Conservation (phyloP, 2,329 filamentous ascomycete genomes). For the Calonectria hawksworthii region DNA sequence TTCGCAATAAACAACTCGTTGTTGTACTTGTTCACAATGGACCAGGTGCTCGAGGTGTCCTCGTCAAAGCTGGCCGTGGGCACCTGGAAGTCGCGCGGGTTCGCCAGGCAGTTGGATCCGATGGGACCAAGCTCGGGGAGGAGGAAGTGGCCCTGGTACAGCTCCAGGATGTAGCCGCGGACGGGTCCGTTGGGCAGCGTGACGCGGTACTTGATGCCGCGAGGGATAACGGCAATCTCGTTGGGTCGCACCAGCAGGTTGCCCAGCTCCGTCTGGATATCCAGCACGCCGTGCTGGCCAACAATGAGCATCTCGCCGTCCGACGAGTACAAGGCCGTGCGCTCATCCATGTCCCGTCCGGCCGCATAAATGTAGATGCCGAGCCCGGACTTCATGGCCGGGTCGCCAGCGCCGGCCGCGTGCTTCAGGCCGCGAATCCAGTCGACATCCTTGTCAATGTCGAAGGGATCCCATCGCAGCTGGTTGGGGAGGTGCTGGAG, state of each 20-base stretch:
- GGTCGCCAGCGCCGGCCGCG: conserved; percentile 84
- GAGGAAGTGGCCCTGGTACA: conserved; percentile 79
- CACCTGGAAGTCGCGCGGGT: conserved; percentile 80
- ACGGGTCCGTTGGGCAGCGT: conserved; percentile 71
- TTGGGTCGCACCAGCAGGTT: conserved; percentile 80
- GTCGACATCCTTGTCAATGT: conserved; percentile 73
- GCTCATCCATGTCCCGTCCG: conserved; percentile 79
- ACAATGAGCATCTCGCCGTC: conserved; percentile 86
- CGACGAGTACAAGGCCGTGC: conserved; percentile 85
- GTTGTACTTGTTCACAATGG: conserved; percentile 74
- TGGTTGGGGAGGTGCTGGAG: conserved; percentile 74
- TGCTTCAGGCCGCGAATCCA: conserved; percentile 74
- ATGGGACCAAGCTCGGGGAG: conserved; percentile 81
- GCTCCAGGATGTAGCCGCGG: conserved; percentile 81
- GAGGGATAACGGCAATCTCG: conserved; percentile 82
- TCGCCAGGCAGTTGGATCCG: conserved; percentile 80
- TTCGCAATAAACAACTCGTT: conserved; percentile 68
- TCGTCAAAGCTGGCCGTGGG: conserved; percentile 78
- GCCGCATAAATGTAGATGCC: conserved; percentile 86
- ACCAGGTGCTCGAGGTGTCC: conserved; percentile 64
- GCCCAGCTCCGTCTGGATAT: conserved; percentile 84
- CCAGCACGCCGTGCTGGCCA: conserved; percentile 79
- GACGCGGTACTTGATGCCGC: conserved; percentile 81
- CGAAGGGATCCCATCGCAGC: conserved; percentile 85
- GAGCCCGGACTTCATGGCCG: conserved; percentile 83